phyloP scores from a whole-genome alignment of 1,139 yeast genomes.

The Tardiomyces digboiensis region DNA sequence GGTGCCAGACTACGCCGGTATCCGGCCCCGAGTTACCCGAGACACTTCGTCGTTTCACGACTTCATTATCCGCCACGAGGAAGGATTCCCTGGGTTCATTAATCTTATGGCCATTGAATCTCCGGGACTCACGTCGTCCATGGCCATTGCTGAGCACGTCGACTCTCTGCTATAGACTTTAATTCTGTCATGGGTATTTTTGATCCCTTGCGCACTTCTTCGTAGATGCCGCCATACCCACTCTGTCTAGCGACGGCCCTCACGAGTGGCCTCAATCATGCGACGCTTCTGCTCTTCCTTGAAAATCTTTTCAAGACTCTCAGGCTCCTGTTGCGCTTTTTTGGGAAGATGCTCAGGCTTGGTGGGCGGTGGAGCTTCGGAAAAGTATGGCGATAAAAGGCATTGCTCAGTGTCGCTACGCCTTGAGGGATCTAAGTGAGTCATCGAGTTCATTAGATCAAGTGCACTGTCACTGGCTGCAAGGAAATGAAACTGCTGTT shows the following conservation, averaged over 20 bases:
- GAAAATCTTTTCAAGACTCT: slow-evolving; percentile 13
- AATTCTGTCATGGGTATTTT: no score
- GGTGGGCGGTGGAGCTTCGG: slow-evolving; percentile 70
- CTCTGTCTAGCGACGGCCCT: slow-evolving; percentile 6
- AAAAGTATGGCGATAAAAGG: slow-evolving; percentile 57
- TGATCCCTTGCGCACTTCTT: no score
- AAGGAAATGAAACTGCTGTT: slow-evolving; percentile 71
- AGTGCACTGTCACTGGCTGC: slow-evolving; percentile 89
- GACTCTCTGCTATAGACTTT: slow-evolving; percentile 27
- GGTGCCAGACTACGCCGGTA: slow-evolving; percentile 67
- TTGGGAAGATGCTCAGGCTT: slow-evolving; percentile 61
- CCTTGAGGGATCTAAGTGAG: slow-evolving; percentile 67
- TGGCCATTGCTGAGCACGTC: slow-evolving; percentile 78
- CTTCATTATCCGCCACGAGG: slow-evolving; percentile 57
- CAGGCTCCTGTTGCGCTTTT: slow-evolving; percentile 20
- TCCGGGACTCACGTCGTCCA: slow-evolving; percentile 76
- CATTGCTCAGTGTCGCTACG: slow-evolving; percentile 64
- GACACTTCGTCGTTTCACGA: slow-evolving; percentile 50
- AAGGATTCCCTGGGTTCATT: slow-evolving; percentile 68
- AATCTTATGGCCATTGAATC: slow-evolving; percentile 80
- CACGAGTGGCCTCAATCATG: slow-evolving; percentile 17
- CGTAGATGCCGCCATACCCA: no score
- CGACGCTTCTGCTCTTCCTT: slow-evolving; percentile 15
- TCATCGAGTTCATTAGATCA: slow-evolving; percentile 64
- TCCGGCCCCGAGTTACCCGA: slow-evolving; percentile 64